Conservation (phyloP, 2,329 filamentous ascomycete genomes). For the Anthostomella pinea region DNA sequence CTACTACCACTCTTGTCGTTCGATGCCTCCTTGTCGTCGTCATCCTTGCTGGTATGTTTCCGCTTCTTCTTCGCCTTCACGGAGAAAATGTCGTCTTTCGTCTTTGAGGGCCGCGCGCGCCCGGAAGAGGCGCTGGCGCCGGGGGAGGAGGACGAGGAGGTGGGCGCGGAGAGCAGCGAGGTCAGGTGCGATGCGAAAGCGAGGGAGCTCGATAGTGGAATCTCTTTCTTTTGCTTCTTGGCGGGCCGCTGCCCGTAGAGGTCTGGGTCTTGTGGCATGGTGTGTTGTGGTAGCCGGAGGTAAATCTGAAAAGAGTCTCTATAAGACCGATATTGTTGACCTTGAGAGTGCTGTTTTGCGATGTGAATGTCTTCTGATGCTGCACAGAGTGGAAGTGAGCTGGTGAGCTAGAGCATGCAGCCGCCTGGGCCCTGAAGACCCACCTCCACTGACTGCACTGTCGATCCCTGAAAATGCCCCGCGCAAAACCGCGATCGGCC, state of each 20-base stretch:
- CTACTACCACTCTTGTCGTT: constrained; percentile 1
- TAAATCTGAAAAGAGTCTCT: constrained; percentile 1
- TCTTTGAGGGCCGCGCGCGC: constrained; percentile 52
- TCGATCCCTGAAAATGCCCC: no score
- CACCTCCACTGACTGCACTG: no score
- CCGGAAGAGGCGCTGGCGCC: constrained; percentile 40
- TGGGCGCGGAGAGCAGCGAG: constrained; percentile 65
- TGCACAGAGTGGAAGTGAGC: neutral
- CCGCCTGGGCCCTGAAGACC: no score
- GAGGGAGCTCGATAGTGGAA: constrained; percentile 69
- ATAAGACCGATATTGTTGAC: neutral
- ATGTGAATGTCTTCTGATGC: neutral
- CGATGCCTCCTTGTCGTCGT: constrained; percentile 31
- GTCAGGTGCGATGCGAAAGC: constrained; percentile 88
- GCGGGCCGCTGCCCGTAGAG: constrained; percentile 74
- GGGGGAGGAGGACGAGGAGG: constrained; percentile 40
- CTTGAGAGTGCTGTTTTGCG: neutral
- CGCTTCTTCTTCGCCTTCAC: constrained; percentile 41
- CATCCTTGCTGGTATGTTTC: constrained; percentile 45
- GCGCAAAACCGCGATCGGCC: no score
- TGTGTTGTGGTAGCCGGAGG: constrained; percentile 1
- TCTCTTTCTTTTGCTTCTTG: constrained; percentile 67
- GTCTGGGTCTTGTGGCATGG: constrained; percentile 61
- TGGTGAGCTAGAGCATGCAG: no score
- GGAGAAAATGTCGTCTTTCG: constrained; percentile 68